A percentile compares a stretch with the other conserved stretches of the same genome.
Conservation (phyloP, 2,329 filamentous ascomycete species). For the Curvularia spicifera region DNA sequence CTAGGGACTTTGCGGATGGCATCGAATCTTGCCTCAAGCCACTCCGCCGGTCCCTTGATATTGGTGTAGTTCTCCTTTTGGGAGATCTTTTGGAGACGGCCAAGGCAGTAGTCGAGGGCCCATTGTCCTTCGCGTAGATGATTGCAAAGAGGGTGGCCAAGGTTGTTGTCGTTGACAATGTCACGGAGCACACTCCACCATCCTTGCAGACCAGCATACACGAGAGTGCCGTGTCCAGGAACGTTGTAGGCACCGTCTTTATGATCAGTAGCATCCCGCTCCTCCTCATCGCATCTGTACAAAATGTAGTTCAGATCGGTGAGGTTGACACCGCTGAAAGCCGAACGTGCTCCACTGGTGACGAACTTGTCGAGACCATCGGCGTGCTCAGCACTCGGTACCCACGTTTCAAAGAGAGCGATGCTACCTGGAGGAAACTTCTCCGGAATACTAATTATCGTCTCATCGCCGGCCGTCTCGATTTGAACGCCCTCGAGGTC, state of each 20-base stretch:
- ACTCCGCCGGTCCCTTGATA: constrained; percentile 71
- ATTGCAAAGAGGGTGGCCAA: constrained; percentile 91
- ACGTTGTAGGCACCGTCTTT: constrained; percentile 88
- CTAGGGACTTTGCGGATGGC: constrained; percentile 83
- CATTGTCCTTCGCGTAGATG: constrained; percentile 91
- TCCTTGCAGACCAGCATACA: constrained; percentile 96
- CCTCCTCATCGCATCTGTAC: constrained; percentile 91
- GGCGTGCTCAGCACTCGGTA: constrained; percentile 83
- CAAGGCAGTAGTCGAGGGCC: constrained; percentile 87
- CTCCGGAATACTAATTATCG: constrained; percentile 78
- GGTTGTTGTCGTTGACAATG: constrained; percentile 85
- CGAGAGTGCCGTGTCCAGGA: constrained; percentile 80
- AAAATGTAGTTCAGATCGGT: constrained; percentile 90
- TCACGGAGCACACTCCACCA: constrained; percentile 94
- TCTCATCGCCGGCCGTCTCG: constrained; percentile 74
- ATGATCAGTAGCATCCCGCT: constrained; percentile 77
- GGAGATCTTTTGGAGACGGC: constrained; percentile 75
- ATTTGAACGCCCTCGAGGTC: constrained; percentile 76
- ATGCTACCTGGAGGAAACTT: constrained; percentile 93
- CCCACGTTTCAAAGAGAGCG: constrained; percentile 94
- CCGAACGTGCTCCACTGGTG: constrained; percentile 77
- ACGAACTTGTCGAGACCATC: constrained; percentile 85
- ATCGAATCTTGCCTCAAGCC: constrained; percentile 85
- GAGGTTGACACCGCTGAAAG: constrained; percentile 76
- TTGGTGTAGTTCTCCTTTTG: constrained; percentile 66